Percentiles rank a stretch among this genome's conserved stretches.
Evolutionary conservation across 2,329 filamentous ascomycete species (phyloP).

Genomic region (Pyrenophora tritici-repentis): DNA sequence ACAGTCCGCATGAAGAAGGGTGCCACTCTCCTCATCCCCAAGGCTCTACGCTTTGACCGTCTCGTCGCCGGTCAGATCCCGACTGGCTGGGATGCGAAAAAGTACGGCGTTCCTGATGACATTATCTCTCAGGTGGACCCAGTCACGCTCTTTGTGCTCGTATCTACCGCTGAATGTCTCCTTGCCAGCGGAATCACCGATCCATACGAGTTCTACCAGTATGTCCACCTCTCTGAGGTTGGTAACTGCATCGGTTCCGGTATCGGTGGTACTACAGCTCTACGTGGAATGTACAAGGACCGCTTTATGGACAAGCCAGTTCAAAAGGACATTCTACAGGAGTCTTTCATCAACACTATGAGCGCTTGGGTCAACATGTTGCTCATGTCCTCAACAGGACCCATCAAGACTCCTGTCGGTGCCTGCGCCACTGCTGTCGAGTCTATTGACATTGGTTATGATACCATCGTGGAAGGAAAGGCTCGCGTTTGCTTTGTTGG

Average conservation of each 20-base stretch:
- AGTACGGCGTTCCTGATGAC: conserved; percentile 94
- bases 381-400: conserved; percentile 91
- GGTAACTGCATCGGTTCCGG: conserved; percentile 98
- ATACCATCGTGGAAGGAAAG: conserved; percentile 98
- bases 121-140: conserved; percentile 98
- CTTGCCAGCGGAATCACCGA: conserved; percentile 95
- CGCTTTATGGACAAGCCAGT: conserved; percentile 95
- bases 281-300: conserved; percentile 98
- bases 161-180: conserved; percentile 89
- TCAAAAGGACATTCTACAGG: conserved; percentile 98
- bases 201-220: conserved; percentile 99
- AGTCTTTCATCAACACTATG: conserved; percentile 99
- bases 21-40: conserved; percentile 91
- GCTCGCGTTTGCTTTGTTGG: conserved; percentile 96
- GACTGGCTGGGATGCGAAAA: conserved; percentile 95
- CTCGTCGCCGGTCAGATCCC: conserved; percentile 97
- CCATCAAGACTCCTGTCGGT: conserved; percentile 98
- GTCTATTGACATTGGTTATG: conserved; percentile 95
- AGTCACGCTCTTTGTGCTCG: conserved; percentile 91
- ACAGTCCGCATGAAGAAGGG: conserved; percentile 95
- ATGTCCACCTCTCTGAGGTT: conserved; percentile 95
- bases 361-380: conserved; percentile 99
- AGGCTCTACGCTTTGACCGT: conserved; percentile 95
- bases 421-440: conserved; percentile 97
- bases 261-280: conserved; percentile 90